Base-by-base conservation (phyloP, 2,329 filamentous ascomycete genomes). In the Neofusicoccum cordaticola region DNA sequence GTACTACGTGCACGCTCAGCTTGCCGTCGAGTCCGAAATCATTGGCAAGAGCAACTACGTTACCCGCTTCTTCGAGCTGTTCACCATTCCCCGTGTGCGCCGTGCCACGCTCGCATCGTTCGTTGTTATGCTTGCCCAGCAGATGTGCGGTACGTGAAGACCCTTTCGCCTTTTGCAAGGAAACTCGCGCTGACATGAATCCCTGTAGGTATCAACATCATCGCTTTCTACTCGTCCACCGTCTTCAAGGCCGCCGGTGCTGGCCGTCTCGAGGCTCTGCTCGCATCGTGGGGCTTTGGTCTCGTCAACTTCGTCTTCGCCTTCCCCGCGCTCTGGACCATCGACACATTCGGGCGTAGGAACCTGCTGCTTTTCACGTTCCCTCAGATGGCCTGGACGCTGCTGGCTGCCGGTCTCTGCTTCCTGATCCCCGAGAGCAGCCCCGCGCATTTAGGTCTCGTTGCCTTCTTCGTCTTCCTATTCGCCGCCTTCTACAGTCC, bases 101-200 rank as follows among this genome's bases (percentile, higher is more conserved):
- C 84, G 89, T 45, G 92, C 92, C 2, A 93, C 88, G 3, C 82
- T 90, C 35, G 92, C 91, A 5, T 90, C 91, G 0, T 90, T 88
- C 68, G 86, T 87, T 1, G 90, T 94, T 69, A 96, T 96, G 92
- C 87, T 87, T 68, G 80, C 79, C 0, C 86, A 88, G 69, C 86
- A 88, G 71, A 83, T 88, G 78, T 87, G 85, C 66, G 86, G 85
- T 31, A 31, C 6, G 27, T 31, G 27, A 31, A 31, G 27, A 7
- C 1, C 6, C 5, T 31, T 31, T 31, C 27, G 4, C 27, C 27
- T 2, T 31, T 31, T 31, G 27, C 27, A 31, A 31, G 27, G 6
- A 31, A 31, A 31, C 4, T 7, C 27, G 1, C 6, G 27, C 27
- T 31, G 27, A 31, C 5, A 31, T 31, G 27, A 31, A 31, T 31